A percentile compares a stretch with the other conserved stretches of the same genome.
phyloP scores from a whole-genome alignment of 768 basidiomycete genomes.

The Tricholoma sp. region DNA sequence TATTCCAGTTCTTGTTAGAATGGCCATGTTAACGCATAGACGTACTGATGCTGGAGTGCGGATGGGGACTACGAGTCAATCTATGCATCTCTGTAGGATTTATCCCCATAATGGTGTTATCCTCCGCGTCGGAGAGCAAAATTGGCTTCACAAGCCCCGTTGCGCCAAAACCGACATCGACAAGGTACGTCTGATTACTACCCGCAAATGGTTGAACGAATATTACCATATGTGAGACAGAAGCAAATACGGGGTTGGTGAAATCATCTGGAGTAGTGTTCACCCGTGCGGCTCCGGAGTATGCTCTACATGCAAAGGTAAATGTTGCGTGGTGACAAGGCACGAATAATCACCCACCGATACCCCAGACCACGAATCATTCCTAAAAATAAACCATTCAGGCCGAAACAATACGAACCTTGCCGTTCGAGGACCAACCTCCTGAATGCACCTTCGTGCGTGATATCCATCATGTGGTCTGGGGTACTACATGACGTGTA shows the following conservation, averaged over 20 bases:
- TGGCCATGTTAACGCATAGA: constrained; percentile 1
- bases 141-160: constrained; percentile 22
- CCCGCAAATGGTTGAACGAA: constrained; percentile 26
- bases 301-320: constrained; percentile 17
- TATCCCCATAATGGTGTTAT: constrained; percentile 18
- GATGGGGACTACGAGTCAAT: constrained; percentile 12
- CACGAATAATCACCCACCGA: not conserved
- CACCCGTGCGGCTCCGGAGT: constrained; percentile 22
- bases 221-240: constrained; percentile 21
- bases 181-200: constrained; percentile 24
- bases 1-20: too few species aligned
- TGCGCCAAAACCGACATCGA: constrained; percentile 28
- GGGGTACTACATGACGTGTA: not conserved
- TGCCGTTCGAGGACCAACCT: constrained; percentile 13
- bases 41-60: constrained; percentile 14
- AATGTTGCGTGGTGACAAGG: not conserved
- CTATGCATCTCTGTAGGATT: constrained; percentile 19
- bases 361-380: not conserved
- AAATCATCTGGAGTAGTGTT: constrained; percentile 14
- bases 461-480: constrained; percentile 9
- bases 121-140: constrained; percentile 19
- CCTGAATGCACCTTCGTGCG: constrained; percentile 11
- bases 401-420: constrained; percentile 21
- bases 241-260: constrained; percentile 6
- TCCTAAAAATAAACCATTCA: constrained; percentile 13